Evolutionary conservation across 257 asterid genomes (phyloP).

Genomic region (Nicotiana otophora): DNA sequence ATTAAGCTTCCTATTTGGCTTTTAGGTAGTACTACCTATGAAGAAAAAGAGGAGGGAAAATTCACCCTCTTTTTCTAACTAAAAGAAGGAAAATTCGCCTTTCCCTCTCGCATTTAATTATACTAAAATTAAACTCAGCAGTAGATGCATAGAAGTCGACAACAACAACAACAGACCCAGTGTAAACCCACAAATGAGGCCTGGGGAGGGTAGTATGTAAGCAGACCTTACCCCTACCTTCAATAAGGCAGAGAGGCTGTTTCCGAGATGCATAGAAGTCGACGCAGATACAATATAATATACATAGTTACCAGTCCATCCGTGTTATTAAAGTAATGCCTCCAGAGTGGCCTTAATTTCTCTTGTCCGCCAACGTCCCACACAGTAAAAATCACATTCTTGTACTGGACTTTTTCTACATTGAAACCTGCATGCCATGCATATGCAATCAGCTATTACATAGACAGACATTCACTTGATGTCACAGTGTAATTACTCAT

Average conservation of each 20-base stretch:
- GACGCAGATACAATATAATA: background rate
- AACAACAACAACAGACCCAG: too few relatives aligned
- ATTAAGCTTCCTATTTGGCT: background rate
- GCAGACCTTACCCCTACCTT: too few relatives aligned
- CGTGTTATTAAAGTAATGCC: slow-evolving; percentile 92
- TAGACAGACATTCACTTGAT: background rate
- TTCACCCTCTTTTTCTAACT: background rate
- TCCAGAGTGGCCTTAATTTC: slow-evolving; percentile 93
- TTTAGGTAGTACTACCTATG: background rate
- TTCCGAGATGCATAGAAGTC: too few relatives aligned
- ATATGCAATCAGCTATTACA: slow-evolving; percentile 16
- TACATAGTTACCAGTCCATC: slow-evolving; percentile 75
- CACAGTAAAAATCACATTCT: slow-evolving; percentile 89
- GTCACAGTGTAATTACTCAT: background rate
- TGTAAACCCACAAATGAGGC: too few relatives aligned
- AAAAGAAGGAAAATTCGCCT: background rate
- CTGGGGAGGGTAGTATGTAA: too few relatives aligned
- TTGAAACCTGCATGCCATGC: slow-evolving; percentile 68
- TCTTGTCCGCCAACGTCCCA: slow-evolving; percentile 99
- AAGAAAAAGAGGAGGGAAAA: background rate
- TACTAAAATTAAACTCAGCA: background rate
- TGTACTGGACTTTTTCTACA: slow-evolving; percentile 96
- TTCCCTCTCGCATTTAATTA: background rate
- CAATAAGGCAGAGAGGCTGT: too few relatives aligned
- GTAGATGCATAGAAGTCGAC: background rate